Evolutionary conservation across 148 eudicot genomes (phyloP).

Genomic region (Agrostemma githago): DNA sequence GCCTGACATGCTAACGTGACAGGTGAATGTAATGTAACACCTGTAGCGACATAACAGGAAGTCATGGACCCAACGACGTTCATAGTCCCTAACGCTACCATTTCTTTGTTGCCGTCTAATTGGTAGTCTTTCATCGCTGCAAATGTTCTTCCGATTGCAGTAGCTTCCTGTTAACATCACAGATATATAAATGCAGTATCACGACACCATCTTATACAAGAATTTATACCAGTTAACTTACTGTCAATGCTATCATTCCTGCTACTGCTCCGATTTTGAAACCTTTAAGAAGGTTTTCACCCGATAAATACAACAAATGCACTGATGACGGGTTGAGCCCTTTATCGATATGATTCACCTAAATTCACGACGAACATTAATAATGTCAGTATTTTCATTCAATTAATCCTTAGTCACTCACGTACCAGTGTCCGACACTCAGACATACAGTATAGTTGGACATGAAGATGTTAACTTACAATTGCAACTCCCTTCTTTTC

Average conservation of each 20-base stretch:
- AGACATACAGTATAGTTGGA: too few relatives aligned
- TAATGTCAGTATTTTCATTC: not conserved
- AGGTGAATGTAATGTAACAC: conserved; percentile 20
- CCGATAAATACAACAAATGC: conserved; percentile 49
- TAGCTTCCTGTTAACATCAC: conserved; percentile 48
- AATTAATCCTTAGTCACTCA: not conserved
- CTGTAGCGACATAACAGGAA: conserved; percentile 68
- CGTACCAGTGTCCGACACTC: not conserved
- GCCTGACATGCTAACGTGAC: too few relatives aligned
- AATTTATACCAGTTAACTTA: conserved; percentile 23
- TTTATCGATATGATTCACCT: conserved; percentile 67
- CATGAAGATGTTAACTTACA: conserved; percentile 30
- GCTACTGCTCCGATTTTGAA: conserved; percentile 71
- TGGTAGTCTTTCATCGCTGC: conserved; percentile 62
- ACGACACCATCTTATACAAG: not conserved
- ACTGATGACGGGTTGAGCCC: conserved; percentile 61
- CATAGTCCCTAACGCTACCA: conserved; percentile 64
- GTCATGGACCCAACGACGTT: conserved; percentile 63
- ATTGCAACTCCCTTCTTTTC: conserved; percentile 57
- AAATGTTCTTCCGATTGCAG: conserved; percentile 63
- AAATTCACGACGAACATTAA: not conserved
- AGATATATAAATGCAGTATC: not conserved
- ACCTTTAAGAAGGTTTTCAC: conserved; percentile 52
- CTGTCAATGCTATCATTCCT: conserved; percentile 74
- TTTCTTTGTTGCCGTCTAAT: conserved; percentile 67